phyloP scores from a whole-genome alignment of 805 yeast species.

The Yamadazyma paraphyllophila region DNA sequence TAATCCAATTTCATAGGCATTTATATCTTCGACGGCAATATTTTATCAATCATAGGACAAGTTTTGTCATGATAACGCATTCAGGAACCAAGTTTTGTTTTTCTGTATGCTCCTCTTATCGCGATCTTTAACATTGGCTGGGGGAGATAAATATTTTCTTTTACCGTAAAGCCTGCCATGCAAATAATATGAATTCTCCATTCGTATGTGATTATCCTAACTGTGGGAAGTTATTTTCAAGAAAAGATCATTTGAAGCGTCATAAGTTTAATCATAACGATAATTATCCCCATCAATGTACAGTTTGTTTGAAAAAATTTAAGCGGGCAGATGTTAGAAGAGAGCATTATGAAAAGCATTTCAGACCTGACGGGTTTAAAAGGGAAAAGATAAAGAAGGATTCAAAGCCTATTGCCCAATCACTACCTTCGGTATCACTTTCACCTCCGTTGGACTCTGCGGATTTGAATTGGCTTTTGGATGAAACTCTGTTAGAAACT shows the following conservation, averaged over 20 bases:
- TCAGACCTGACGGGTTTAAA: constrained; percentile 3
- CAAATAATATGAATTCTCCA: background rate
- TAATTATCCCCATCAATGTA: constrained; percentile 4
- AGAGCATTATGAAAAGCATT: constrained; percentile 9
- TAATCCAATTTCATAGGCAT: no score
- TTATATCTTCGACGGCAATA: no score
- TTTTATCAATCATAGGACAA: no score
- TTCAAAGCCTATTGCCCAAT: background rate
- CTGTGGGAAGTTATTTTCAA: constrained; percentile 23
- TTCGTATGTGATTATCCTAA: constrained; percentile 19
- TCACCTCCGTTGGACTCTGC: background rate
- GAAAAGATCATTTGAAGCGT: constrained; percentile 25
- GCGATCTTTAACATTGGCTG: background rate
- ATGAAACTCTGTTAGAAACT: background rate
- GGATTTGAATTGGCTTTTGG: constrained; percentile 2
- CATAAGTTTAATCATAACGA: constrained; percentile 8
- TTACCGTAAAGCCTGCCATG: background rate
- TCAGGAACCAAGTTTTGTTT: background rate
- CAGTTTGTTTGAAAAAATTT: constrained; percentile 6
- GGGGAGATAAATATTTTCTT: background rate
- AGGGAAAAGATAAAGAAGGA: background rate
- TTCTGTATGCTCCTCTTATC: no score
- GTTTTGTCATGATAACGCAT: background rate
- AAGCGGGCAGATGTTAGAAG: constrained; percentile 8
- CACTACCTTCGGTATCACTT: background rate